Base-by-base conservation (phyloP, 768 basidiomycete species). In the Leccinum uliginosum region DNA sequence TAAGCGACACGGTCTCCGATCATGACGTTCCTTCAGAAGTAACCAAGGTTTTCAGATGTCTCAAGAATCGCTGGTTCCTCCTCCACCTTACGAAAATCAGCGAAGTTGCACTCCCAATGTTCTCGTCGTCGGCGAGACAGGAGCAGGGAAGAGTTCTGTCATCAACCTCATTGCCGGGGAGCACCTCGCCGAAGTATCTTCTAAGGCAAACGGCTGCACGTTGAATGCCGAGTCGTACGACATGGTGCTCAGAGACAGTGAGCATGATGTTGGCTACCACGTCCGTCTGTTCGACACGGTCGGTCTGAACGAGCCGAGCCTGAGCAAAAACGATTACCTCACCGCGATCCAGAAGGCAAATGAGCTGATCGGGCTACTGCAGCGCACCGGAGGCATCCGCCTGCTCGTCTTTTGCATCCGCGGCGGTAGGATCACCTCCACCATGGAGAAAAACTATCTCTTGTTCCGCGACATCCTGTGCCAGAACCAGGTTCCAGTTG, bases 91-190 rank as follows among this genome's bases (percentile, higher is more conserved):
- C 51, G 50, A 52, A 3, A 8, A 4, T n/a, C 67, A 57, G 24
- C 62, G 54, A 21, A 14, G 17, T 12, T 35, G 17, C 30, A 44
- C 59, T 44, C 74, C 74, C 46, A 78, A 78, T 10, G 65, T 58
- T 7, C 76, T 68, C 15, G 68, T 65, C 35, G 76, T 78, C 12
- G 72, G 67, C 6, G 67, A 70, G 56, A 67, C 67, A 26, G 67
- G 67, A 1, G 57, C 44, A 5, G 67, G 73, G 9, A 78, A 78
- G 54, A 78, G 77, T 55, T 75, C 74, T 2, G 65, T 77, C 29
- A 59, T 78, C 54, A 78, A 78, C 58, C 71, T 78, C 65, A 58
- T 78, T 35, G 63, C 63, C 19, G 69, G 68, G 11, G 38, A 59
- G 5, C 14, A 62, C 0, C 47, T 63, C 5, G 76, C 76, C 4